Evolutionary conservation across 2,329 filamentous ascomycete species (phyloP).

Genomic region (Proliferodiscus dingleyae): DNA sequence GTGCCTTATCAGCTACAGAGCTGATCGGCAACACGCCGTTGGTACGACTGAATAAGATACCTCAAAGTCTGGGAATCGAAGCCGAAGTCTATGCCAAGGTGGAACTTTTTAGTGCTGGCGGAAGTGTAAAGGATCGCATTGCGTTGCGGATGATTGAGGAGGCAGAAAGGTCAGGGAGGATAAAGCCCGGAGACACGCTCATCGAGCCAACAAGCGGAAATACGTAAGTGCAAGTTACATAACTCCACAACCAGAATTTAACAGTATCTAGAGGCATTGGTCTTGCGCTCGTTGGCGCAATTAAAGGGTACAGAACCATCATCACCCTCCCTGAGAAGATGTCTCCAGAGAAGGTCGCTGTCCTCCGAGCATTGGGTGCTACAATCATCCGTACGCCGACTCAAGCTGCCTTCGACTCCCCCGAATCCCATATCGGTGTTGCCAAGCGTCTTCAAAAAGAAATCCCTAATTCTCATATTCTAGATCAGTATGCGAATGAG

Average conservation of each 20-base stretch:
- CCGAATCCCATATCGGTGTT: slow-evolving; percentile 96
- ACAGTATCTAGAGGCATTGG: slow-evolving; percentile 66
- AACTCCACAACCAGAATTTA: slow-evolving; percentile 14
- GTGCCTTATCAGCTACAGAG: slow-evolving; percentile 64
- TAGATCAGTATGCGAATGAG: slow-evolving; percentile 90
- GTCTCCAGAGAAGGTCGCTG: slow-evolving; percentile 96
- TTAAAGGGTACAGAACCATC: slow-evolving; percentile 98
- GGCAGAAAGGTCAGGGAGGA: slow-evolving; percentile 83
- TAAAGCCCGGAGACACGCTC: slow-evolving; percentile 93
- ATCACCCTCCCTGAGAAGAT: slow-evolving; percentile 99
- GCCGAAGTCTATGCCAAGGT: slow-evolving; percentile 87
- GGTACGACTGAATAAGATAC: slow-evolving; percentile 87
- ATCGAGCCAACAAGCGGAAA: slow-evolving; percentile 98
- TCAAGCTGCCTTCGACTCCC: slow-evolving; percentile 88
- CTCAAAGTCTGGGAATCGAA: slow-evolving; percentile 83
- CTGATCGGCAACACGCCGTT: slow-evolving; percentile 96
- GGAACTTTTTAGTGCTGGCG: slow-evolving; percentile 90
- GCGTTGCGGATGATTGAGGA: slow-evolving; percentile 96
- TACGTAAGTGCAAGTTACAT: slow-evolving; percentile 47
- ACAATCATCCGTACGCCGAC: slow-evolving; percentile 98
- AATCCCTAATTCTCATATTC: slow-evolving; percentile 92
- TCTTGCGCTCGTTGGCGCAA: slow-evolving; percentile 84
- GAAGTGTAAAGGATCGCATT: slow-evolving; percentile 92
- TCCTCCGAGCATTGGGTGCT: slow-evolving; percentile 86
- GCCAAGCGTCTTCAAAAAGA: slow-evolving; percentile 87